Evolutionary conservation across 495 filamentous ascomycete species (phyloP).

Genomic region (Penicillium crystallinum): DNA sequence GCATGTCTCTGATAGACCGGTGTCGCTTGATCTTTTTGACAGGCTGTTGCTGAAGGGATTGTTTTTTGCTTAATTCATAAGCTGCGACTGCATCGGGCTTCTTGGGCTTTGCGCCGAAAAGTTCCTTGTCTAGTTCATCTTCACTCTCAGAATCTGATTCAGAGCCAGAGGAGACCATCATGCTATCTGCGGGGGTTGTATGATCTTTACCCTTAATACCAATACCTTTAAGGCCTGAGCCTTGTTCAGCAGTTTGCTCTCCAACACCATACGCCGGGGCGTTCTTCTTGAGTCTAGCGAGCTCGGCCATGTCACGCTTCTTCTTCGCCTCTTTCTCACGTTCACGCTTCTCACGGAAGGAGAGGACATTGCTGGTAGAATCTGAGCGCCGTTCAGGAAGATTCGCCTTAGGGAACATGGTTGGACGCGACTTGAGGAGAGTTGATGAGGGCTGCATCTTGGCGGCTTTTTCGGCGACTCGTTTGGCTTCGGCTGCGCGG

Average conservation of each 20-base stretch:
- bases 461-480: slow-evolving; percentile 30
- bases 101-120: slow-evolving; percentile 49
- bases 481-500: slow-evolving; percentile 31
- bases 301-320: slow-evolving; percentile 60
- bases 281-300: slow-evolving; percentile 58
- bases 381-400: slow-evolving; percentile 31
- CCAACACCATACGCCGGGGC: slow-evolving; percentile 49
- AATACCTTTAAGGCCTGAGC: slow-evolving; percentile 70
- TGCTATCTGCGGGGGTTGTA: slow-evolving; percentile 62
- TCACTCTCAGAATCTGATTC: slow-evolving; percentile 74
- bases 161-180: slow-evolving; percentile 74
- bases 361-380: slow-evolving; percentile 30
- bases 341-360: slow-evolving; percentile 64
- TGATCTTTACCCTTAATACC: slow-evolving; percentile 80
- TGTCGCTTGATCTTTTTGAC: slow-evolving; percentile 73
- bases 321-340: slow-evolving; percentile 69
- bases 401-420: slow-evolving; percentile 23
- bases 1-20: slow-evolving; percentile 84
- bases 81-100: slow-evolving; percentile 46
- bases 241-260: slow-evolving; percentile 61
- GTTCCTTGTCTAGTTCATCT: slow-evolving; percentile 57
- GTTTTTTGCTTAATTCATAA: slow-evolving; percentile 51
- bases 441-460: slow-evolving; percentile 29
- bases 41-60: slow-evolving; percentile 54
- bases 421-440: slow-evolving; percentile 5